These are phyloP conservation scores for Solanum etuberosum DNA, from an alignment of 257 asterid species.

Conservation along the genomic window DNA sequence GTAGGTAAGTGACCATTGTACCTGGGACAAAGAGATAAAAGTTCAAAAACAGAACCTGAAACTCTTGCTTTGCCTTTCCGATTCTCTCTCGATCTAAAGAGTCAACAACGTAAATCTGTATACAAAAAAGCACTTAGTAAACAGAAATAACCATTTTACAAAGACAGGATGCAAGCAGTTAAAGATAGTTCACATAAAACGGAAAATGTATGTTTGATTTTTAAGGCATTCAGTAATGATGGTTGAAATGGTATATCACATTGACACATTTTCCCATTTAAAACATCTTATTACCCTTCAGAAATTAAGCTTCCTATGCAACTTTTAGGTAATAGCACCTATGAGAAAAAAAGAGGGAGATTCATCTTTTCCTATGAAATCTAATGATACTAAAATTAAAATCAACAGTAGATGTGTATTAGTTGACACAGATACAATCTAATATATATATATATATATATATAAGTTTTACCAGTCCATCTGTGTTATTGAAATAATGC, in stretches of 20 bases:
- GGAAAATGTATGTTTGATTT: not conserved
- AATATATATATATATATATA: too few relatives aligned
- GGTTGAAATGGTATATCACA: not conserved
- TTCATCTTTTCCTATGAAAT: not conserved
- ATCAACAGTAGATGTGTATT: not conserved
- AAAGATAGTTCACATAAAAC: not conserved
- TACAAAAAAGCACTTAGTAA: not conserved
- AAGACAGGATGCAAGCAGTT: not conserved
- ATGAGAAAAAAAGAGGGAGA: not conserved
- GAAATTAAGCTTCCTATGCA: not conserved
- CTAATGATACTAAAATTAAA: not conserved
- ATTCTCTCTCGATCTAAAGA: conserved; percentile 10
- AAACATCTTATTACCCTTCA: not conserved
- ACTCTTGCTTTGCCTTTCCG: conserved; percentile 5
- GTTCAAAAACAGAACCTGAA: conserved; percentile 2
- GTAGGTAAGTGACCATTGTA: conserved; percentile 1
- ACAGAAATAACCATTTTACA: not conserved
- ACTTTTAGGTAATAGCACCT: not conserved
- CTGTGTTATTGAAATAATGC: conserved; percentile 92
- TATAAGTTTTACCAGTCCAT: conserved; percentile 80
- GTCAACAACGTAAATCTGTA: conserved; percentile 4
- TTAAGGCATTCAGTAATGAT: not conserved
- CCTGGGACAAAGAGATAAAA: not conserved
- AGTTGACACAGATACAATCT: not conserved
- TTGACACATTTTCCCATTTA: not conserved